phyloP scores from a whole-genome alignment of 2,329 filamentous ascomycete genomes.

The Apiospora marii region DNA sequence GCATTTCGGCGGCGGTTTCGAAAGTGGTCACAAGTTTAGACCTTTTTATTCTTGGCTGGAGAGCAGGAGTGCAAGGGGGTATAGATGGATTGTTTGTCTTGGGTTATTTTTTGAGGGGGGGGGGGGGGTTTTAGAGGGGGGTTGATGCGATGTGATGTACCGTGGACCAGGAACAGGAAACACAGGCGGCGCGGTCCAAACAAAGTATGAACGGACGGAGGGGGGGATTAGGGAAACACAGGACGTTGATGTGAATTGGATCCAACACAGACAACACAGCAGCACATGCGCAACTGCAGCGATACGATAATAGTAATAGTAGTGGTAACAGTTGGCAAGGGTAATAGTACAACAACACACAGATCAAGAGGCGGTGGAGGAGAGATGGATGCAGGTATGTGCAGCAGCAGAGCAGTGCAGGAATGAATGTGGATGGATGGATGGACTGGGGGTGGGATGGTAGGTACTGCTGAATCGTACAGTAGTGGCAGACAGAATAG shows the following conservation, averaged over 20 bases:
- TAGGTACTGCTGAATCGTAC: slow-evolving; percentile 19
- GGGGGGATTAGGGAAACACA: slow-evolving; percentile 11
- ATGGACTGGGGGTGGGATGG: neutral
- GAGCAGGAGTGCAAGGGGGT: neutral
- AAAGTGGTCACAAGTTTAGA: neutral
- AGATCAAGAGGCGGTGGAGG: slow-evolving; percentile 19
- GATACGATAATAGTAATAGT: neutral
- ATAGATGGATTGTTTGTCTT: slow-evolving; percentile 10
- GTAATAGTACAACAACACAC: slow-evolving; percentile 23
- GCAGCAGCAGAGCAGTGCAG: slow-evolving; percentile 4
- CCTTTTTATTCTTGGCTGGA: neutral
- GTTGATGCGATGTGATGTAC: slow-evolving; percentile 5
- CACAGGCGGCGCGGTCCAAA: slow-evolving; percentile 14
- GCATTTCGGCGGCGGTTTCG: slow-evolving; percentile 63
- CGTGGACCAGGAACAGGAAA: slow-evolving; percentile 2
- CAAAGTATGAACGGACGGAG: slow-evolving; percentile 17
- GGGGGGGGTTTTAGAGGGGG: neutral
- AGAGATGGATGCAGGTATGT: slow-evolving; percentile 7
- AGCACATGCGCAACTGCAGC: neutral
- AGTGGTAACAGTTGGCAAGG: slow-evolving; percentile 17
- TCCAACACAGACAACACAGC: slow-evolving; percentile 17
- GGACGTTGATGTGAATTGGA: slow-evolving; percentile 13
- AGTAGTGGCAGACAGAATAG: slow-evolving; percentile 12
- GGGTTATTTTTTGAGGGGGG: slow-evolving; percentile 5
- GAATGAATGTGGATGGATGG: slow-evolving; percentile 20